Conservation (phyloP, 1,284 basidiomycete species). For the Sanghuangporus baumii region DNA sequence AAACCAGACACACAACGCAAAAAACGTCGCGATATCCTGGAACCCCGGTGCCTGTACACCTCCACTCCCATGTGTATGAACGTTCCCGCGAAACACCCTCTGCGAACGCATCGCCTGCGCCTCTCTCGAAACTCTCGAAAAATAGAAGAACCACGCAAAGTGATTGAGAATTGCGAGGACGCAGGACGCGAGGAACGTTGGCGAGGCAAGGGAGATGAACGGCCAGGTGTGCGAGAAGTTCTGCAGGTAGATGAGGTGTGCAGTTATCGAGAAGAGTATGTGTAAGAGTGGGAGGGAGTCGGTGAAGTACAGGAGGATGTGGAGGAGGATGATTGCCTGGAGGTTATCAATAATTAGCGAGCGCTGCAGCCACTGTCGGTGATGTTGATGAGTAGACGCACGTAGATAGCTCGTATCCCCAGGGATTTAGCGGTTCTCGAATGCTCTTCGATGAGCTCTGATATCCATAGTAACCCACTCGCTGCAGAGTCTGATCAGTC, state of each 20-base stretch:
- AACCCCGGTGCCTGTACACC: conserved; percentile 52
- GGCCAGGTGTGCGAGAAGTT: conserved; percentile 91
- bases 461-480: conserved; percentile 87
- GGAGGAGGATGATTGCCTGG: conserved; percentile 76
- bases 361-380: neutral
- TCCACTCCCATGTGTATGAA: neutral
- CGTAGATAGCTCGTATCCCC: conserved; percentile 82
- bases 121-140: conserved; percentile 62
- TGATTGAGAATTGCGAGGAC: conserved; percentile 81
- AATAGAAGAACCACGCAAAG: conserved; percentile 93
- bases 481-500: conserved; percentile 40
- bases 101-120: conserved; percentile 24
- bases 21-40: conserved; percentile 88
- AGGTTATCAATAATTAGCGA: neutral
- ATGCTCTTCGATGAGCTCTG: conserved; percentile 93
- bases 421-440: conserved; percentile 72
- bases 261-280: conserved; percentile 72
- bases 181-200: conserved; percentile 80
- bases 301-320: conserved; percentile 70
- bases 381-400: conserved; percentile 36
- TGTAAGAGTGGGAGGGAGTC: conserved; percentile 76
- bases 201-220: conserved; percentile 80
- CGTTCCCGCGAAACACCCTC: neutral
- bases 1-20: conserved; percentile 90
- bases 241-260: conserved; percentile 84